These are phyloP conservation scores for Volvox africanus DNA, from an alignment of 139 green algal genomes.

Conservation along the genomic window DNA sequence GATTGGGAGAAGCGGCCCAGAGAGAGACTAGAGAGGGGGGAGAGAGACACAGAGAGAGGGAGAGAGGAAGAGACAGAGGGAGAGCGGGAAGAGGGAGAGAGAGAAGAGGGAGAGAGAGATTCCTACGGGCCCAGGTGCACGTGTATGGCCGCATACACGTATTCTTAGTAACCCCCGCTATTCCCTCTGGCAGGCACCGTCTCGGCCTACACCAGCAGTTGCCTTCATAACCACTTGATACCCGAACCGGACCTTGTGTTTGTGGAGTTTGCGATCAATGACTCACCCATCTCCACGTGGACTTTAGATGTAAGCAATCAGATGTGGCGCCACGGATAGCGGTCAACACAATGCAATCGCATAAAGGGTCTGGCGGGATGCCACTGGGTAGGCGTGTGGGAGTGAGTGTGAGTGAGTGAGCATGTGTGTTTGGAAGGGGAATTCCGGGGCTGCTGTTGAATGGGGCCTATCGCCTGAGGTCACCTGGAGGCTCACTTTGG, in stretches of 20 bases:
- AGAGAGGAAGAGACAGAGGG: background rate
- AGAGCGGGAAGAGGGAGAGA: too few species aligned
- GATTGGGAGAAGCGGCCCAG: background rate
- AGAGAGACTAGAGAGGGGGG: background rate
- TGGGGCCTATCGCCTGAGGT: too few species aligned
- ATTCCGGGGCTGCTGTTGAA: too few species aligned
- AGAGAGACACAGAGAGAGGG: background rate
- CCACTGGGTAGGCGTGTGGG: background rate
- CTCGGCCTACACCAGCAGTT: conserved; percentile 47
- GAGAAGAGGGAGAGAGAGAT: background rate
- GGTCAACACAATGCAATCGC: too few species aligned
- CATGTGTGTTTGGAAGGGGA: too few species aligned
- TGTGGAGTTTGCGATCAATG: conserved; percentile 58
- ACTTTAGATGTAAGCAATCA: background rate
- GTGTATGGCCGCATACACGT: too few species aligned
- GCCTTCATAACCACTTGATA: conserved; percentile 37
- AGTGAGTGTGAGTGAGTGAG: background rate
- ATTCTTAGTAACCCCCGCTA: too few species aligned
- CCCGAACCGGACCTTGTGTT: conserved; percentile 49
- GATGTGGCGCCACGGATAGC: too few species aligned
- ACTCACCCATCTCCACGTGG: conserved; percentile 29
- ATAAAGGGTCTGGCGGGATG: too few species aligned
- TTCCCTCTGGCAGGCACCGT: conserved; percentile 31
- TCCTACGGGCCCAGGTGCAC: too few species aligned
- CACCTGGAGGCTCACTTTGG: too few species aligned